phyloP scores from a whole-genome alignment of 805 yeast genomes.

The Lachancea kluyveri region DNA sequence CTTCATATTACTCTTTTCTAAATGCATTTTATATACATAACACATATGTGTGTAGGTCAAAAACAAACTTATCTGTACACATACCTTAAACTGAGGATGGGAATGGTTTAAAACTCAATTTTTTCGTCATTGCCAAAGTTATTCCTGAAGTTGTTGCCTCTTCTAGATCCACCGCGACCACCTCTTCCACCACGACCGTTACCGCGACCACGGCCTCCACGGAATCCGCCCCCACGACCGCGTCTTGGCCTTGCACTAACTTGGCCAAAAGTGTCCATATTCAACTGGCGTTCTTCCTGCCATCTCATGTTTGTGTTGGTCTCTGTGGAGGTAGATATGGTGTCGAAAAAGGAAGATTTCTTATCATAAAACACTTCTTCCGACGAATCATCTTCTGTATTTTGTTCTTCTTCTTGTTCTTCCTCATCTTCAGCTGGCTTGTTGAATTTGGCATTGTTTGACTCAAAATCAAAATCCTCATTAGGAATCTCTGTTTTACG shows the following conservation, averaged over 20 bases:
- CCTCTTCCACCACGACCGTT: conserved; percentile 33
- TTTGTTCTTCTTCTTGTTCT: conserved; percentile 16
- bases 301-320: conserved; percentile 49
- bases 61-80: background rate
- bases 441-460: conserved; percentile 65
- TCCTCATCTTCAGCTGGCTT: conserved; percentile 35
- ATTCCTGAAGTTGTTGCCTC: conserved; percentile 13
- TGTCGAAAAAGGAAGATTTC: conserved; percentile 83
- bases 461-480: conserved; percentile 69
- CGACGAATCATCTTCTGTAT: conserved; percentile 9
- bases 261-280: conserved; percentile 82
- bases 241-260: conserved; percentile 44
- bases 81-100: too few relatives aligned
- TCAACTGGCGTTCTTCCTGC: conserved; percentile 65
- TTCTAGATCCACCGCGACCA: conserved; percentile 28
- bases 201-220: conserved; percentile 35
- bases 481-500: conserved; percentile 37
- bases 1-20: background rate
- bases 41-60: background rate
- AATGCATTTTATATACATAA: background rate
- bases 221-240: conserved; percentile 47
- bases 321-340: conserved; percentile 63
- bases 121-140: conserved; percentile 11
- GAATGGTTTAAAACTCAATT: conserved; percentile 10
- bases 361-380: conserved; percentile 53